phyloP scores from a whole-genome alignment of 139 green algal genomes.

The Tetradesmus obliquus region DNA sequence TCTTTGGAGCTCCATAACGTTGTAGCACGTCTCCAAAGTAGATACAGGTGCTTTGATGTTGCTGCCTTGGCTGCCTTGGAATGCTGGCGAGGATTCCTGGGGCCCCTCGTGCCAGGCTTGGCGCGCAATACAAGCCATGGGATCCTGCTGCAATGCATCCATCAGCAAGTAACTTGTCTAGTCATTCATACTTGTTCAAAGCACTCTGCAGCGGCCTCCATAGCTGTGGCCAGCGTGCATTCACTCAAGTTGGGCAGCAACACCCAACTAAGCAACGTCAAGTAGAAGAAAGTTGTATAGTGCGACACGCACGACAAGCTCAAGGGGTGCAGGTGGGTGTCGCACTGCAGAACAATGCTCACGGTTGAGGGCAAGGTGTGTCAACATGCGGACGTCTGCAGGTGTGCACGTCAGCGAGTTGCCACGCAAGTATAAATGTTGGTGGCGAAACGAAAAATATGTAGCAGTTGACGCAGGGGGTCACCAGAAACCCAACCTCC shows the following conservation, averaged over 20 bases:
- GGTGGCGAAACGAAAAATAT: background rate
- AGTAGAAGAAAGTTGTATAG: background rate
- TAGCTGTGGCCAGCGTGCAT: background rate
- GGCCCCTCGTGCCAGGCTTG: background rate
- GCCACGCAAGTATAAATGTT: background rate
- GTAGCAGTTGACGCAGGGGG: background rate
- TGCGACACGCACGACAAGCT: background rate
- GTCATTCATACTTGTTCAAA: background rate
- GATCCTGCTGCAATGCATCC: background rate
- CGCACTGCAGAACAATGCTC: background rate
- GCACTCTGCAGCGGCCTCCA: background rate
- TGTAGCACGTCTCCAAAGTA: background rate
- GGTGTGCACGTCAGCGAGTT: background rate
- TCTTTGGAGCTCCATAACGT: background rate
- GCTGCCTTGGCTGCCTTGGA: background rate
- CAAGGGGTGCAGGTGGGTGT: background rate
- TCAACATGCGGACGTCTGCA: background rate
- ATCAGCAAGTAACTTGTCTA: background rate
- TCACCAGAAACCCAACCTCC: background rate
- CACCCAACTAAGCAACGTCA: background rate
- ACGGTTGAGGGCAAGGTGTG: background rate
- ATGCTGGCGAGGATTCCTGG: background rate
- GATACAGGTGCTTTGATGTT: background rate
- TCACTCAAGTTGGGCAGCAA: background rate
- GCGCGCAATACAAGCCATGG: background rate